phyloP scores from a whole-genome alignment of 2,329 filamentous ascomycete genomes.

The Colletotrichum plurivorum region DNA sequence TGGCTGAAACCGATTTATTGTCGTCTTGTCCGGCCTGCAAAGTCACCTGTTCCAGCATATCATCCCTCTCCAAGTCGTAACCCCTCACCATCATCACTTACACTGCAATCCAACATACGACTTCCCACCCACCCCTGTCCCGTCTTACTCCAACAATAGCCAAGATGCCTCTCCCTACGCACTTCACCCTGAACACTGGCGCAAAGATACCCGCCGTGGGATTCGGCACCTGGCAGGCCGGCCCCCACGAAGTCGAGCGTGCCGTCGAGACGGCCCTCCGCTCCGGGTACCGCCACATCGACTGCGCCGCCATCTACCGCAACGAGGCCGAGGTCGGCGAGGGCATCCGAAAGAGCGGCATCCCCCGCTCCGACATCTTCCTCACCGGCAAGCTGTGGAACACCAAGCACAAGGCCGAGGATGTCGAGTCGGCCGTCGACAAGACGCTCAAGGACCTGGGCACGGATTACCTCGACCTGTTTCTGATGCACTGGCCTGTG shows the following conservation, averaged over 20 bases:
- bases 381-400: constrained; percentile 76
- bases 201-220: constrained; percentile 42
- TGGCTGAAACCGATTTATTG: constrained; percentile 8
- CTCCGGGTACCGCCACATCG: constrained; percentile 61
- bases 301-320: constrained; percentile 62
- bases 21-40: background rate
- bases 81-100: background rate
- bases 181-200: constrained; percentile 43
- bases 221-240: constrained; percentile 44
- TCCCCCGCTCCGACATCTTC: constrained; percentile 58
- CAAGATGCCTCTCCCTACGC: constrained; percentile 38
- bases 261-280: constrained; percentile 63
- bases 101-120: background rate
- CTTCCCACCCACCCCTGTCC: constrained; percentile 7
- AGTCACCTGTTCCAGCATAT: constrained; percentile 13
- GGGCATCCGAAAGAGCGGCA: constrained; percentile 56
- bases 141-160: background rate
- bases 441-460: constrained; percentile 64
- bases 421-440: constrained; percentile 64
- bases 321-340: constrained; percentile 60
- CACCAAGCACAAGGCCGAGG: constrained; percentile 63
- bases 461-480: constrained; percentile 67
- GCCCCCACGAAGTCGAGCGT: constrained; percentile 59
- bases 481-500: constrained; percentile 65
- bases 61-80: background rate